Conservation (phyloP, 192 early-diverging fungal species). For the Rhizophagus prolifer region DNA sequence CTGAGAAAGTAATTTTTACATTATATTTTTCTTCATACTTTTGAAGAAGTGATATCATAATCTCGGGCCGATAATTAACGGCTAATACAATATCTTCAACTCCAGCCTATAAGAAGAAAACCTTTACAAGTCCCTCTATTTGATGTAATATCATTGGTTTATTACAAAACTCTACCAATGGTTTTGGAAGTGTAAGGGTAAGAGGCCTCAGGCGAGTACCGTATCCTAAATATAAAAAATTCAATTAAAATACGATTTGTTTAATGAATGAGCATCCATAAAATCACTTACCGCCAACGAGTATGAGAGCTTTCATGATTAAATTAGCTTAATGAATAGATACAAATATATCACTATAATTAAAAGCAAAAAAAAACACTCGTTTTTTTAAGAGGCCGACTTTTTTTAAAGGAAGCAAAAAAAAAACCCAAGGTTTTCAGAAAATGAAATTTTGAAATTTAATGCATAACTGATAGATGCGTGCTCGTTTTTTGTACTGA, state of each 20-base stretch:
- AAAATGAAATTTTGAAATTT: too few relatives aligned
- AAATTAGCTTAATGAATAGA: background rate
- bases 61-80: slow-evolving; percentile 98
- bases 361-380: too few relatives aligned
- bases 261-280: background rate
- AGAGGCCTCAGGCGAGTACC: slow-evolving; percentile 98
- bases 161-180: slow-evolving; percentile 99
- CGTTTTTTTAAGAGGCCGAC: too few relatives aligned
- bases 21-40: slow-evolving; percentile 91
- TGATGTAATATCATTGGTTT: slow-evolving; percentile 99
- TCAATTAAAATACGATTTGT: background rate
- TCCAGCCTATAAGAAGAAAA: slow-evolving; percentile 76
- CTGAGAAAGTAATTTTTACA: slow-evolving; percentile 93
- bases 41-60: slow-evolving; percentile 92
- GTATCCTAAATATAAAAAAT: slow-evolving; percentile 64
- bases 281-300: slow-evolving; percentile 66
- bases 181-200: slow-evolving; percentile 95
- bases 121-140: slow-evolving; percentile 95
- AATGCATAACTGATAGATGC: too few relatives aligned
- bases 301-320: slow-evolving; percentile 82
- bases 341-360: background rate
- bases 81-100: slow-evolving; percentile 97
- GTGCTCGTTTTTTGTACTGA: too few relatives aligned
- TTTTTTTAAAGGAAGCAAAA: too few relatives aligned
- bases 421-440: too few relatives aligned